phyloP scores from a whole-genome alignment of 2,329 filamentous ascomycete genomes.

The Neospermospora avenae region DNA sequence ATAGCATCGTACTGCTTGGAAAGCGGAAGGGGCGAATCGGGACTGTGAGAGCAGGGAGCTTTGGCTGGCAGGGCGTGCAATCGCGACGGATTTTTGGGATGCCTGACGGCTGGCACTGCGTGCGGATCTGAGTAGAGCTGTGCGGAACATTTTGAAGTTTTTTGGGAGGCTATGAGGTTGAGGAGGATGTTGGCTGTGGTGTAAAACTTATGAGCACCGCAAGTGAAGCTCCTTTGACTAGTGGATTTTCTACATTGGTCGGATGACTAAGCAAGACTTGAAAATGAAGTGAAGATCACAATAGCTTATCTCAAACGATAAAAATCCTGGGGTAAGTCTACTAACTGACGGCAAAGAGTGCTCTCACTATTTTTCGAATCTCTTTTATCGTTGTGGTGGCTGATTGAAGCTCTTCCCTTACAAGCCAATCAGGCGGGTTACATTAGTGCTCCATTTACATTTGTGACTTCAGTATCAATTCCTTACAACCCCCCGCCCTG shows the following conservation, averaged over 20 bases:
- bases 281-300: background rate
- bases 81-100: conserved; percentile 49
- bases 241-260: conserved; percentile 7
- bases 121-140: conserved; percentile 76
- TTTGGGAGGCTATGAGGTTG: conserved; percentile 13
- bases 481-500: no score
- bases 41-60: conserved; percentile 60
- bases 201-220: no score
- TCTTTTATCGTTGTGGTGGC: conserved; percentile 6
- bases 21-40: conserved; percentile 60
- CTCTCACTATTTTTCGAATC: background rate
- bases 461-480: conserved; percentile 2
- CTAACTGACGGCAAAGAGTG: background rate
- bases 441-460: conserved; percentile 7
- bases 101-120: conserved; percentile 48
- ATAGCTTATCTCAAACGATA: background rate
- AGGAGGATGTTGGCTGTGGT: conserved; percentile 15
- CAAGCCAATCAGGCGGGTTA: conserved; percentile 25
- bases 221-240: conserved; percentile 12
- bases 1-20: conserved; percentile 77
- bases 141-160: conserved; percentile 75
- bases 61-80: conserved; percentile 57
- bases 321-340: background rate
- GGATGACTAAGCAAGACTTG: conserved; percentile 15
- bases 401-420: conserved; percentile 20